Base-by-base conservation (phyloP, 352 stramenopile species). In the Globisporangium camurandrum region DNA sequence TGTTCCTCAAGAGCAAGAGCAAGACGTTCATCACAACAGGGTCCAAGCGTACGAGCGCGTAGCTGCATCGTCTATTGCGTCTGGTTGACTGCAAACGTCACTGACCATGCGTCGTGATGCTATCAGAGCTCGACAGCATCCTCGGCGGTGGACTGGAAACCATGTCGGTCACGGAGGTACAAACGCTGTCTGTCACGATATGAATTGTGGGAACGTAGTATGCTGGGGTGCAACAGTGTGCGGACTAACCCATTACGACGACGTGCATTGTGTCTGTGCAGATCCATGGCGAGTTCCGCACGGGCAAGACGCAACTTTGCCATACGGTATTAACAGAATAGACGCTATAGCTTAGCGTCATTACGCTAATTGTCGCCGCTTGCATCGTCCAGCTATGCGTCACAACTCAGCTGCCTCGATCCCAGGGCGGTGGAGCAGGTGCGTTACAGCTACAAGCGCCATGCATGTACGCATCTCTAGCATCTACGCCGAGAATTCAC, bases 301-400 rank as follows among this genome's bases (percentile, higher is more conserved):
- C 93, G 17, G 93, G 93, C 20, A 98, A 98, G 62, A 97, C 93
- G 1, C 93, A 98, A 56, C 67, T 98, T 17, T 93, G 84, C 36
- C 92, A 97, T 61, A 98, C 93, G 34, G 79, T 88, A 75, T 17
- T 12, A 27, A 36, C 0, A 17, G 12, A 6, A 24, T 8, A 8
- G 33, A 17, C 9, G 2, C 33, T 17, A 17, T 17, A 17, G 8
- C 33, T 39, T 14, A 4, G 12, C 30, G 12, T 43, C 33, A n/a
- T 1, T 23, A 33, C 19, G 12, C 14, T 38, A 17, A 46, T 7
- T 10, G 1, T n/a, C n/a, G n/a, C n/a, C n/a, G 4, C 11, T 7
- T 48, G 26, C 26, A 17, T 44, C 4, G 10, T 50, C 0, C 27
- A 89, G 77, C 62, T 89, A 12, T 89, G 77, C 46, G 77, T 89